Conservation (phyloP, 2,329 filamentous ascomycete species). For the Fusarium praegraminearum region DNA sequence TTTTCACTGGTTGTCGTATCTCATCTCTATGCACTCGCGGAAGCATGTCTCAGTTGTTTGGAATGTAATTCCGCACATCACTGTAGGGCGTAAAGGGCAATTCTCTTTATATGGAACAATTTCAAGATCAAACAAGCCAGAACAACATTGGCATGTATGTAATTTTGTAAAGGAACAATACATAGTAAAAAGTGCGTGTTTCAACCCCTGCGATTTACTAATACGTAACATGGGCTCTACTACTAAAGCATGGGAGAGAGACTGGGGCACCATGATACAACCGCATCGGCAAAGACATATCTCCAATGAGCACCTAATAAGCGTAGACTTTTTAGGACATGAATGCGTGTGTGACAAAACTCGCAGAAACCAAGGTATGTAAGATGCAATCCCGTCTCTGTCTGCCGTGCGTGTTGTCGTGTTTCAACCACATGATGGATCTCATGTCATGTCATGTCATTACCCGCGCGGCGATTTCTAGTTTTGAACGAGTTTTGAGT, state of each 20-base stretch:
- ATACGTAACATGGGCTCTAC: neutral
- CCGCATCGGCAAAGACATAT: neutral
- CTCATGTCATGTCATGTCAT: conserved; percentile 4
- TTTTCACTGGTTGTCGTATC: conserved; percentile 14
- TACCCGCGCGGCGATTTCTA: conserved; percentile 25
- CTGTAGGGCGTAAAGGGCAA: conserved; percentile 8
- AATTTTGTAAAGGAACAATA: neutral
- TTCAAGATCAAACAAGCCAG: conserved; percentile 12
- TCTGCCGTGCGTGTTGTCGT: conserved; percentile 1
- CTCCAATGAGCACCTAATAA: neutral
- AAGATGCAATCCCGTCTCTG: neutral
- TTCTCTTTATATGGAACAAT: conserved; percentile 22
- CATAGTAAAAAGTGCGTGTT: conserved; percentile 29
- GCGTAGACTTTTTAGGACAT: neutral
- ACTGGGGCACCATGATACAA: conserved; percentile 7
- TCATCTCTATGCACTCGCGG: conserved; percentile 4
- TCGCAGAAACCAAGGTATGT: neutral
- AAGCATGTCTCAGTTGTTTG: conserved; percentile 33
- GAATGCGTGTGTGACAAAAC: neutral
- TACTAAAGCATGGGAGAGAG: conserved; percentile 28
- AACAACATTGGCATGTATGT: conserved; percentile 3
- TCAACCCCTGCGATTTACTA: conserved; percentile 20
- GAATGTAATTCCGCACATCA: conserved; percentile 1
- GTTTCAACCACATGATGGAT: conserved; percentile 12
- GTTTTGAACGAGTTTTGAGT: conserved; percentile 20